Base-by-base conservation (phyloP, 202 grass and related monocot genomes). In the Setaria viridis region DNA sequence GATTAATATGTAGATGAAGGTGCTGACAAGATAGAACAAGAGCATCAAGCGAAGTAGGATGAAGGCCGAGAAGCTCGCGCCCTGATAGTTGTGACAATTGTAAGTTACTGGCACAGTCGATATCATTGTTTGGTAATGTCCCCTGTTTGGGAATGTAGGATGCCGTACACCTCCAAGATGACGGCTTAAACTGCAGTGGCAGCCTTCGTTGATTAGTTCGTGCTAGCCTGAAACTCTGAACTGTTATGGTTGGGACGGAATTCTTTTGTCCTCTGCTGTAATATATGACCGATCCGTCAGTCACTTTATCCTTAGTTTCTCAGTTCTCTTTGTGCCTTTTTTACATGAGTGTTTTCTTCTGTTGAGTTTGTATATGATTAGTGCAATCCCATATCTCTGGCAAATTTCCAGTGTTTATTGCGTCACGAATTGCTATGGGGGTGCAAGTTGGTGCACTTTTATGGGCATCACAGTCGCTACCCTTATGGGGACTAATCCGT, bases 1-100 rank as follows among this genome's bases (percentile, higher is more conserved):
- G 90, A 93, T 10, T 89, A 90, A 39, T 88, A 91, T 34, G 88
- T 76, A 62, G 71, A 88, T 0, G 77, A 87, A 62, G 78, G 89
- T 11, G 50, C 56, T 13, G 74, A 79, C 25, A 83, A 87, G 73
- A 83, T 87, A 64, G 56, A 90, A 58, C 20, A 42, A 45, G 72
- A 43, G 41, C 84, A 50, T 70, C 32, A 70, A 43, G 76, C 63
- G 14, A 78, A 79, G 37, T 42, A 89, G 58, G 71, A 84, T 17
- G 51, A 77, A 19, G 55, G 29, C 48, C 91, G 76, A 91, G 34
- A 73, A 51, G 49, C 58, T 85, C 35, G 45, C 58, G 75, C 62
- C 55, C 37, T 46, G 63, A 20, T 87, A 81, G 34, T 65, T 84
- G 20, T 76, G 70, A 66, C 54, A 37, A 20, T 5, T 80, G 76